A percentile compares a stretch with the other conserved stretches of the same genome.
These are phyloP conservation scores for Calocybe cyanea DNA, from an alignment of 768 basidiomycete genomes.

Conservation along the genomic window DNA sequence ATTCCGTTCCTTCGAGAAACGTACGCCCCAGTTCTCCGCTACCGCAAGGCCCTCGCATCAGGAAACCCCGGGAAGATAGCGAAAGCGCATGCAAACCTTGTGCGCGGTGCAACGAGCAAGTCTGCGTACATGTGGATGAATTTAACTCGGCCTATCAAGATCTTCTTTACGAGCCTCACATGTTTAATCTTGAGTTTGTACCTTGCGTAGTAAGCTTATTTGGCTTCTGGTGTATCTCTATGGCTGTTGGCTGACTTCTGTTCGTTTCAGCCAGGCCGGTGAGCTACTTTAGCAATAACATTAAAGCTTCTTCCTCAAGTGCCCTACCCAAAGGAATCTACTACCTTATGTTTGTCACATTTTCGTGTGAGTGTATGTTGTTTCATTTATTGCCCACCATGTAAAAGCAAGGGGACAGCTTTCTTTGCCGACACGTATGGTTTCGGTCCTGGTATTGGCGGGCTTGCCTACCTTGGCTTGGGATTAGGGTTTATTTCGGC, in stretches of 20 bases:
- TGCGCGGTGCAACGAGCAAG: constrained; percentile 18
- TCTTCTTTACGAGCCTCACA: constrained; percentile 59
- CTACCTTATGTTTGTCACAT: constrained; percentile 71
- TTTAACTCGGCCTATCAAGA: constrained; percentile 52
- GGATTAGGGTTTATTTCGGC: constrained; percentile 53
- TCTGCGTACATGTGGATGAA: constrained; percentile 54
- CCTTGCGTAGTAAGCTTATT: constrained; percentile 57
- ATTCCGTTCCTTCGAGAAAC: constrained; percentile 67
- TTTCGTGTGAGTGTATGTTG: constrained; percentile 40
- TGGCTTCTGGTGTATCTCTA: not conserved
- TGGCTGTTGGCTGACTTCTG: not conserved
- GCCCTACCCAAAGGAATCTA: constrained; percentile 42
- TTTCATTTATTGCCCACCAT: not conserved
- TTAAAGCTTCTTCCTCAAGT: not conserved
- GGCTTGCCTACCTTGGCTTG: constrained; percentile 51
- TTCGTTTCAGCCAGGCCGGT: constrained; percentile 47
- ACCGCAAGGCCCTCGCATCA: constrained; percentile 6
- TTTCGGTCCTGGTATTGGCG: constrained; percentile 49
- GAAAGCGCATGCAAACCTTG: not conserved
- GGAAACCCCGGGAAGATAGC: not conserved
- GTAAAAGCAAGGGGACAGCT: constrained; percentile 19
- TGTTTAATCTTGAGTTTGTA: constrained; percentile 72
- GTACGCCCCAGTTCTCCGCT: constrained; percentile 65
- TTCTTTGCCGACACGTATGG: constrained; percentile 49
- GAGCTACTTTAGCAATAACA: constrained; percentile 11